Percentiles rank a stretch among this genome's conserved stretches.
phyloP scores from a whole-genome alignment of 2,329 filamentous ascomycete species.

The Exophiala lecanii-corni region DNA sequence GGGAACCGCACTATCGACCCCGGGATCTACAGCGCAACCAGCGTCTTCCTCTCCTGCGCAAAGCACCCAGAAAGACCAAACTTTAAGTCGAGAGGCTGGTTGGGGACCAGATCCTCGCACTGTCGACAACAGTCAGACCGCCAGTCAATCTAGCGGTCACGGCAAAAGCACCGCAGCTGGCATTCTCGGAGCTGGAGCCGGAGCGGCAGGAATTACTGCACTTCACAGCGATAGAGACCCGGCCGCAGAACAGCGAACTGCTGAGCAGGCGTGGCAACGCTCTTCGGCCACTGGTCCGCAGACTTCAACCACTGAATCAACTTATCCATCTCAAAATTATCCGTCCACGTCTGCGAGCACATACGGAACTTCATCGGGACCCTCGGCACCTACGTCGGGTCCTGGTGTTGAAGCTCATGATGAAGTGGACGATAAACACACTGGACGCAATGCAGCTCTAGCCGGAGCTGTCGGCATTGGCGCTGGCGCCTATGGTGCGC shows the following conservation, averaged over 20 bases:
- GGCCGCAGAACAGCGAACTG: neutral
- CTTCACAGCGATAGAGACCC: neutral
- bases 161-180: conserved; percentile 13
- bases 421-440: conserved; percentile 12
- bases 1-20: neutral
- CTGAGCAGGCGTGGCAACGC: neutral
- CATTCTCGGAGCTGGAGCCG: conserved; percentile 4
- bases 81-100: neutral
- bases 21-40: neutral
- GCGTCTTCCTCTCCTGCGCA: neutral
- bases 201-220: conserved; percentile 8
- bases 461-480: conserved; percentile 14
- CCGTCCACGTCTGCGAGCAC: no score
- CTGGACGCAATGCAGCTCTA: conserved; percentile 12
- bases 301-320: no score
- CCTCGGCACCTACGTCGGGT: no score
- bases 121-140: neutral
- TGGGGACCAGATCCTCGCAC: neutral
- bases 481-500: conserved; percentile 11
- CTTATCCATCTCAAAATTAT: no score
- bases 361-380: no score
- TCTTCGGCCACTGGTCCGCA: no score
- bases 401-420: no score
- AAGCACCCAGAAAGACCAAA: neutral
- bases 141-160: conserved; percentile 10